Evolutionary conservation across 768 basidiomycete species (phyloP), one percentile per base, ranked within the genome.

Genomic region (Amanita molliuscula): DNA sequence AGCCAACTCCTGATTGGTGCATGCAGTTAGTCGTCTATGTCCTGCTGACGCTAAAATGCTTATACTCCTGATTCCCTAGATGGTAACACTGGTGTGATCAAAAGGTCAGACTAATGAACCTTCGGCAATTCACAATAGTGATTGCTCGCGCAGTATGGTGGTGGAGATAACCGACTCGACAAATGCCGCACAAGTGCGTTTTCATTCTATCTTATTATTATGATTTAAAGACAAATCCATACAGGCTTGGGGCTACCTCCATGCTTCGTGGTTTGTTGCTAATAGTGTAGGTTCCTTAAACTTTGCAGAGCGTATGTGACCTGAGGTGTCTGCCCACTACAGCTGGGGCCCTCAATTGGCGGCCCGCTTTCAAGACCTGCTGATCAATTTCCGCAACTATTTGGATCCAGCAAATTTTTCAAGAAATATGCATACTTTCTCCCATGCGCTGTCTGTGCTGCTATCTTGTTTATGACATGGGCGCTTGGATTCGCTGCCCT

Each of bases 1-100:
- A 84, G 82, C 57, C 83, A 84, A 52, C 69, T 72, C 54, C 62
- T 87, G 28, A 83, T 81, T 52, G 86, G 85, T 18, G 84, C 84
- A 13, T 61, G 86, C 40, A 84, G 86, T 67, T 75, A 38, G 71
- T 37, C 8, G 71, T 37, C 8, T 18, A 16, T 37, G 18, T 34
- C 37, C 43, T 37, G 52, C 13, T 34, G 41, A 20, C 34, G 41
- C 35, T 28, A 35, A 6, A n/a, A 35, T 11, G 45, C 50, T 42
- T 40, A 44, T 40, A 25, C 33, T 46, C 28, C 6, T 44, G 34
- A 13, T 28, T 7, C 26, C 58, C 25, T 50, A 72, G 75, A 72
- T 62, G 76, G 76, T 34, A 76, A 85, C 50, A 75, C 81, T 42
- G 82, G 84, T 1, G 77, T 88, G 3, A 74, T 84, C 35, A 87